Conservation (phyloP, 2,329 filamentous ascomycete genomes). For the Trichoderma atrobrunneum region DNA sequence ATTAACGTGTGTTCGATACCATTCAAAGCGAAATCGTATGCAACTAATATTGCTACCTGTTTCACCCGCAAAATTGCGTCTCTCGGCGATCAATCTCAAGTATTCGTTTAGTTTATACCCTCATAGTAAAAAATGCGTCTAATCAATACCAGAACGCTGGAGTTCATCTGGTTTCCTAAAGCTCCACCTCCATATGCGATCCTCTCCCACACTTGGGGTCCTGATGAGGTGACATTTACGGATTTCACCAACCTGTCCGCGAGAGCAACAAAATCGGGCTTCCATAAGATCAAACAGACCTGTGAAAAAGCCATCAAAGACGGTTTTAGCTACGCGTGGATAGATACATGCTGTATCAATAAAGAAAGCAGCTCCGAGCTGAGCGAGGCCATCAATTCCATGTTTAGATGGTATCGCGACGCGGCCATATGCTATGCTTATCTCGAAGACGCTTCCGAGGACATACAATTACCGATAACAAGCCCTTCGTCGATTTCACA, state of each 20-base stretch:
- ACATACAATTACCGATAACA: background rate
- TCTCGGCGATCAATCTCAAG: background rate
- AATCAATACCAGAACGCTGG: background rate
- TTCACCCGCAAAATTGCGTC: background rate
- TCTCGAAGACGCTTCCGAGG: background rate
- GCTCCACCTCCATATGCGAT: background rate
- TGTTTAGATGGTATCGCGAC: background rate
- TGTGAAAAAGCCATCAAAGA: background rate
- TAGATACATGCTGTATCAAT: background rate
- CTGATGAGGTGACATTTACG: background rate
- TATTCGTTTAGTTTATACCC: background rate
- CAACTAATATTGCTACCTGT: background rate
- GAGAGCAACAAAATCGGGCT: background rate
- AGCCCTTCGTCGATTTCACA: background rate
- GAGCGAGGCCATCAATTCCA: background rate
- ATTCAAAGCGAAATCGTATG: background rate
- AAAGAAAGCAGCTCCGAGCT: background rate
- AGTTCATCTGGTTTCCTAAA: background rate
- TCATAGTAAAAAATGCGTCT: background rate
- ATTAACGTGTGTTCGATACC: background rate
- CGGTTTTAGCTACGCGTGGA: background rate
- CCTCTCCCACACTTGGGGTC: background rate
- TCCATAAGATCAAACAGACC: background rate
- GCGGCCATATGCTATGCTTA: background rate
- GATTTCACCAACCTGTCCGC: background rate